phyloP scores from a whole-genome alignment of 108 stramenopile genomes.

The Seminavis robusta region DNA sequence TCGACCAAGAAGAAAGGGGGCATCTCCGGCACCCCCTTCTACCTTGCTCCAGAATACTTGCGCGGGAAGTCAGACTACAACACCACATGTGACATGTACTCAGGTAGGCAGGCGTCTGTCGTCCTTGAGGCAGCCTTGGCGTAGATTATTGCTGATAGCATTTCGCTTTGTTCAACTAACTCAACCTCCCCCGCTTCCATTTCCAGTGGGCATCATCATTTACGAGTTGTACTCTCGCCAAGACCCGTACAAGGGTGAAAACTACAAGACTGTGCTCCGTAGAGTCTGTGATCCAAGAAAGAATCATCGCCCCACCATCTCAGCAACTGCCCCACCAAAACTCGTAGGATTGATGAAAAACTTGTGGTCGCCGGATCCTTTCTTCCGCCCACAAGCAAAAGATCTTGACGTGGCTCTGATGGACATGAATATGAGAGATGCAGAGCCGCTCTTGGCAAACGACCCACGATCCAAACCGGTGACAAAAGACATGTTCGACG shows the following conservation, averaged over 20 bases:
- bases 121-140: no score
- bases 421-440: conserved; percentile 23
- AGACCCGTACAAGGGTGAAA: conserved; percentile 57
- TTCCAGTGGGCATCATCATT: conserved; percentile 57
- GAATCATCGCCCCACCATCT: conserved; percentile 47
- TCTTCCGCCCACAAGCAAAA: conserved; percentile 28
- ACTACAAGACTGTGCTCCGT: conserved; percentile 21
- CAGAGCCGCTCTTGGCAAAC: no score
- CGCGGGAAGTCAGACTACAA: conserved; percentile 39
- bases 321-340: no score
- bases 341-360: conserved; percentile 7
- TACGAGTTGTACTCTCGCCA: conserved; percentile 32
- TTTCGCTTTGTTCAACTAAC: no score
- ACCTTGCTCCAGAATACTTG: conserved; percentile 92
- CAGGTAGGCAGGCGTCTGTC: no score
- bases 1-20: conserved; percentile 40
- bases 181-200: no score
- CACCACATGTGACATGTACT: conserved; percentile 54
- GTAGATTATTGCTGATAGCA: no score
- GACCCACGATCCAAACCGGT: not conserved
- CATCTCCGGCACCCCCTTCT: conserved; percentile 87
- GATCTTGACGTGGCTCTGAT: conserved; percentile 38
- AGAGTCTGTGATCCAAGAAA: conserved; percentile 27
- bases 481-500: no score
- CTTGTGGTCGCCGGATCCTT: not conserved